Percentiles rank a stretch among this genome's conserved stretches.
phyloP scores from a whole-genome alignment of 768 basidiomycete genomes.

The Antrodiella citrinella region DNA sequence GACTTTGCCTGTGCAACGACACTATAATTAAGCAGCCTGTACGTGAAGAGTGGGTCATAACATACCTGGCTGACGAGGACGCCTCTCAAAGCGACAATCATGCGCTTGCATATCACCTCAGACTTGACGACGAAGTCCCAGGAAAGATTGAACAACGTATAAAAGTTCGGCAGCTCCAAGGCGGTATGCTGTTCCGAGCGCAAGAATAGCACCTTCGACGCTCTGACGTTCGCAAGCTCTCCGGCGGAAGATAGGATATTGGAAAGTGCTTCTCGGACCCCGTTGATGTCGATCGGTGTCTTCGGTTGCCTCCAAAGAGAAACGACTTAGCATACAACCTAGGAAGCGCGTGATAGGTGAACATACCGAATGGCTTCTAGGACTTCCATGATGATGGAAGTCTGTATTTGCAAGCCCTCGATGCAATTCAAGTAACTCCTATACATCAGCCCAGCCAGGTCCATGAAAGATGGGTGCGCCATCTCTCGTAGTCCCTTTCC shows the following conservation, averaged over 20 bases:
- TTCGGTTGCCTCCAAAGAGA: conserved; percentile 27
- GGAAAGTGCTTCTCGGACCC: conserved; percentile 55
- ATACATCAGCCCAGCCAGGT: conserved; percentile 55
- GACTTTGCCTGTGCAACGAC: conserved; percentile 56
- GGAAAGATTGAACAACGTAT: conserved; percentile 72
- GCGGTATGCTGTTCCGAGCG: conserved; percentile 75
- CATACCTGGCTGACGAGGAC: conserved; percentile 74
- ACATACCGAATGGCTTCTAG: conserved; percentile 39
- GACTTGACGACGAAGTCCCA: conserved; percentile 89
- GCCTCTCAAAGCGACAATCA: conserved; percentile 91
- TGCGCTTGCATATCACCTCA: conserved; percentile 77
- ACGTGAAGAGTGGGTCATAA: neutral
- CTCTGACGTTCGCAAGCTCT: conserved; percentile 79
- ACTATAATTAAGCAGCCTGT: neutral
- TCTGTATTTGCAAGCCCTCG: conserved; percentile 59
- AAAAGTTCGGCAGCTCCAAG: conserved; percentile 67
- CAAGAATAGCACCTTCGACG: conserved; percentile 67
- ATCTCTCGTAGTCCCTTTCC: conserved; percentile 55
- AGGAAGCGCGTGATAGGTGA: neutral
- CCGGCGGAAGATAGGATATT: conserved; percentile 76
- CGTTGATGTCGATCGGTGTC: conserved; percentile 32
- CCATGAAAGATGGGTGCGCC: conserved; percentile 60
- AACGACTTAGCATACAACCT: neutral
- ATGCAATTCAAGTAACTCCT: conserved; percentile 54
- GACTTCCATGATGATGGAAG: conserved; percentile 46